Base-by-base conservation (phyloP, 2,329 filamentous ascomycete genomes). In the Fusarium lateritium region DNA sequence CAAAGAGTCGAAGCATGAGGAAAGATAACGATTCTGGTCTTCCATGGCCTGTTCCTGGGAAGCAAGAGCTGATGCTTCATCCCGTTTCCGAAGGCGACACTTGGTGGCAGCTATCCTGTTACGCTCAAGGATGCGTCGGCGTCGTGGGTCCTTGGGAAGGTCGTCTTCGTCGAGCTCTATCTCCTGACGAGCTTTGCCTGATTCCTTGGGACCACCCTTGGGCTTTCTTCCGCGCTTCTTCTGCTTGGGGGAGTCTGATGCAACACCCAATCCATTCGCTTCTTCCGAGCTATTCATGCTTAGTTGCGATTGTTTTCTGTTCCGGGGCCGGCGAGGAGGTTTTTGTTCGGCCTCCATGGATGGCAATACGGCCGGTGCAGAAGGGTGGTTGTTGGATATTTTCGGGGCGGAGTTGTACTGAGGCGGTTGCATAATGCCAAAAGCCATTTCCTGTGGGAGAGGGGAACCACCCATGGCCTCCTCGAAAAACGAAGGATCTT, bases 61-160 rank as follows among this genome's bases (percentile, higher is more conserved):
- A 24, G 73, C 74, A 38, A 78, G 74, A 17, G 74, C 74, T 3
- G 73, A 76, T 26, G 75, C 73, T 54, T 78, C 73, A 49, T 76
- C 74, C 19, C 76, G 71, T 61, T 77, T 78, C 7, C 76, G 64
- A 14, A 71, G 54, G n/a, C 76, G 76, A 49, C 76, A 78, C 49
- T 77, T 77, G 13, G 74, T 78, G 21, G 76, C 76, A 10, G 76
- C 76, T 22, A 77, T 70, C 51, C 76, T 70, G 52, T 78, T 78
- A 11, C 76, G 76, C 59, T 78, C 76, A 22, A 78, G 67, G 33
- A 76, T 73, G 13, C 69, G 74, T 42, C 70, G 64, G 15, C 73
- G 71, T 14, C 69, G 66, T 13, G 72, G 71, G 11, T 75, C 73
- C 38, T 61, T 74, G 22, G 71, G 68, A 17, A 67, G 54, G 10